phyloP scores from a whole-genome alignment of 2,329 filamentous ascomycete genomes.

The Westerdykella sp. region DNA sequence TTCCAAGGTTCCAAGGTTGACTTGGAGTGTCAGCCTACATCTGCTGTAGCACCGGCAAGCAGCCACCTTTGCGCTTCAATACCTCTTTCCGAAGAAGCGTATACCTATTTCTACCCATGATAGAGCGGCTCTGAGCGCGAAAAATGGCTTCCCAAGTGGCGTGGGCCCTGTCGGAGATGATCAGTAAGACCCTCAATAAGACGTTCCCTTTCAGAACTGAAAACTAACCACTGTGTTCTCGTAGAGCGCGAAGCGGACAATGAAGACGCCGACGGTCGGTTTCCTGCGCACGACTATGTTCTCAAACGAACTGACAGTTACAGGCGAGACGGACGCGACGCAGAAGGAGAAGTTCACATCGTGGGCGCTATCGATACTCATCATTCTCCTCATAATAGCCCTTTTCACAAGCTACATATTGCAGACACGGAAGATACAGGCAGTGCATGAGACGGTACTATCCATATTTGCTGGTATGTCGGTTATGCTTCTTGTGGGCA shows the following conservation, averaged over 20 bases:
- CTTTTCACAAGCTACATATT: conserved; percentile 97
- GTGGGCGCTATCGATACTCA: conserved; percentile 96
- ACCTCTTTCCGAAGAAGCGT: conserved; percentile 5
- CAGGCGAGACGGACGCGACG: conserved; percentile 69
- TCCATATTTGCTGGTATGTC: conserved; percentile 86
- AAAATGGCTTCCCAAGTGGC: conserved; percentile 36
- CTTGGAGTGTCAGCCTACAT: too few species aligned
- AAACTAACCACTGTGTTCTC: conserved; percentile 20
- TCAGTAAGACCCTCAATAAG: conserved; percentile 29
- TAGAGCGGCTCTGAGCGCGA: conserved; percentile 17
- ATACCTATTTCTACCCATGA: conserved; percentile 19
- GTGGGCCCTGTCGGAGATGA: conserved; percentile 34
- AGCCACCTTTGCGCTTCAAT: conserved; percentile 14
- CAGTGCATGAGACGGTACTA: conserved; percentile 94
- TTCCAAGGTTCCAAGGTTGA: too few species aligned
- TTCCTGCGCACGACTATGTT: neutral
- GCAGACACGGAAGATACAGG: conserved; percentile 94
- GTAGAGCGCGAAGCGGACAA: conserved; percentile 42
- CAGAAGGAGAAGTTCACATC: conserved; percentile 93
- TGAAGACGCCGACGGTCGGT: conserved; percentile 43
- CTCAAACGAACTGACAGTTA: conserved; percentile 30
- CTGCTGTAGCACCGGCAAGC: conserved; percentile 10
- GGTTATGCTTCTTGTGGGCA: conserved; percentile 1
- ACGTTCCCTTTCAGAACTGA: conserved; percentile 13
- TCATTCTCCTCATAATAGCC: conserved; percentile 85